Base-by-base conservation (phyloP, 345 rosid species). In the Camelina sativa region DNA sequence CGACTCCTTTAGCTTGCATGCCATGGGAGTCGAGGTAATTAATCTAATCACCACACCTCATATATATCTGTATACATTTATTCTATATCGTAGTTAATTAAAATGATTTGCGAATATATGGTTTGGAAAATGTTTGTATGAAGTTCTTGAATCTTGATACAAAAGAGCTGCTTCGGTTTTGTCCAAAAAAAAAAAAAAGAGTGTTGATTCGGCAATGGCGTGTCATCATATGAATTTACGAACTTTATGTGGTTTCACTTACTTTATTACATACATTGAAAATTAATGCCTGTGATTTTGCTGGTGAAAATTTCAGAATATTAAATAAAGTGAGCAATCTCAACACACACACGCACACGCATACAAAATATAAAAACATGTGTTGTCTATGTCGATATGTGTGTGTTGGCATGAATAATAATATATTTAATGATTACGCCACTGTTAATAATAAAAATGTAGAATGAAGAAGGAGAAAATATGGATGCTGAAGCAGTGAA, bases 11-110 rank as follows among this genome's bases (percentile, higher is more conserved):
- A 82, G 73, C 52, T 80, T 93, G 65, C 86, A 93, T 78, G 97
- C 94, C 23, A 82, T 82, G 67, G 91, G 92, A 9, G 88, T 87
- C 78, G 89, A 90, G 85, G 96, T 89, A 88, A 75, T 80, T 43
- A 25, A 28, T 28, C 47, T 16, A 53, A 12, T 32, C 13, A 47
- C 16, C 65, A 41, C 23, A 32, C 4, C 11, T 41, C 19, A 30
- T 35, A 8, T 71, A 5, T 15, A 17, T 11, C 17, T 8, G 10
- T 32, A 9, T n/a, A 46, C n/a, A 48, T 22, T 10, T 7, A 22
- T 38, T 40, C 30, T 32, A 46, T 58, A 11, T 55, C 60, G 0
- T 10, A 19, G 47, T 0, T 19, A 30, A 12, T 13, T 23, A 28
- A 57, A 57, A 30, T 17, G n/a, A 15, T 41, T 44, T 9, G 11